Base-by-base conservation (phyloP, 2,329 filamentous ascomycete species). In the Albophoma yamanashiensis region DNA sequence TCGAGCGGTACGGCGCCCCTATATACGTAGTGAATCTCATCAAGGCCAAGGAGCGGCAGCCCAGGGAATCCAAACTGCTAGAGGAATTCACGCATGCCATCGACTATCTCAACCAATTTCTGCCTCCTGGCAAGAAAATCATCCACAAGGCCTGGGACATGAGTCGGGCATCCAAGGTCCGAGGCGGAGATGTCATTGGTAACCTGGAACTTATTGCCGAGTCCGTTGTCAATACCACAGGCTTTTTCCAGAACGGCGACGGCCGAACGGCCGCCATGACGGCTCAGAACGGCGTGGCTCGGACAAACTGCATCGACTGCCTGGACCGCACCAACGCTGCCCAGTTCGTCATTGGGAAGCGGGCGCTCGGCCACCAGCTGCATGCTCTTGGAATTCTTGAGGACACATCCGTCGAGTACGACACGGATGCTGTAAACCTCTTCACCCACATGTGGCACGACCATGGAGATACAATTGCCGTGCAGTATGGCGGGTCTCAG, bases 381-480 rank as follows among this genome's bases (percentile, higher is more conserved):
- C 89, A 96, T 70, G 92, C 93, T 3, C 81, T 99, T 4, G 94
- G 94, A 7, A 88, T 99, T 38, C 87, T 97, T 36, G 84, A 87
- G 60, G 83, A 88, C 43, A 88, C 89, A 1, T 85, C 83, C 1
- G 84, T 99, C 58, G 88, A 93, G 61, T 99, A 96, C 69, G 94
- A 99, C 68, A 96, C 92, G 0, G 94, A 99, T 74, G 92, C 91
- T 2, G 89, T 97, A 61, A 96, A 97, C 67, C 83, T 97, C 12
- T 97, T 99, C 67, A 97, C 94, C 1, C 90, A 96, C 68, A 97
- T 99, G 93, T 96, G 92, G 76, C 92, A 97, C 72, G 92, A 96
- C 66, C 94, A 99, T 70, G 94, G 94, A 60, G 94, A 99, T 73
- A 97, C 92, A 4, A 97, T 99, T 68, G 94, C 94, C 1, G 89